Evolutionary conservation across 768 basidiomycete species (phyloP).

Genomic region (Tricholoma flavovirens): DNA sequence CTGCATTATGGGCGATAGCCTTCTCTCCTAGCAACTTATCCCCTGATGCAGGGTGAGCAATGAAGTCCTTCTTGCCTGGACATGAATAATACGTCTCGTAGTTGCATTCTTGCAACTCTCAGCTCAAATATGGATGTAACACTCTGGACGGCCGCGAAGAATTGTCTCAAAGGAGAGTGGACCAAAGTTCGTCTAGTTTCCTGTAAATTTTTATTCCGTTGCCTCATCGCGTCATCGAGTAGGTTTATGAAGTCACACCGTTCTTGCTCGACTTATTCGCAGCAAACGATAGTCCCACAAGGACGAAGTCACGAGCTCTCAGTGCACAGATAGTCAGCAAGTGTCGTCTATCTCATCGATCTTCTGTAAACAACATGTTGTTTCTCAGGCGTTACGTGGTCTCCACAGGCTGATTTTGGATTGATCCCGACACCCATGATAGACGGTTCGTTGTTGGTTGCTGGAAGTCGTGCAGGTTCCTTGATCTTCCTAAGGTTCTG

Average conservation of each 20-base stretch:
- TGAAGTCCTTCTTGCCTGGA: background rate
- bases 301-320: conserved; percentile 29
- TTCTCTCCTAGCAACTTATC: conserved; percentile 68
- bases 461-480: conserved; percentile 63
- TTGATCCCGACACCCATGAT: conserved; percentile 39
- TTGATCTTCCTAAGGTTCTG: conserved; percentile 53
- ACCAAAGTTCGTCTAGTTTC: conserved; percentile 34
- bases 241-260: conserved; percentile 55
- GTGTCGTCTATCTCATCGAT: conserved; percentile 17
- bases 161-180: conserved; percentile 74
- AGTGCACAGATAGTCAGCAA: conserved; percentile 53
- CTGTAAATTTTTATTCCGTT: background rate
- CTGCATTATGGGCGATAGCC: conserved; percentile 48
- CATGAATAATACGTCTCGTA: conserved; percentile 18
- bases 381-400: conserved; percentile 62
- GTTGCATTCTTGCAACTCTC: conserved; percentile 62
- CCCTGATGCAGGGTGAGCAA: conserved; percentile 49
- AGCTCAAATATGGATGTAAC: conserved; percentile 73
- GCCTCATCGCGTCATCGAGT: background rate
- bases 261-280: conserved; percentile 34
- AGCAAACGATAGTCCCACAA: conserved; percentile 15
- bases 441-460: conserved; percentile 63
- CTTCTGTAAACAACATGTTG: background rate
- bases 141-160: conserved; percentile 62
- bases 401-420: conserved; percentile 53